Conservation (phyloP, 768 basidiomycete genomes). For the Lyophyllum decastes region DNA sequence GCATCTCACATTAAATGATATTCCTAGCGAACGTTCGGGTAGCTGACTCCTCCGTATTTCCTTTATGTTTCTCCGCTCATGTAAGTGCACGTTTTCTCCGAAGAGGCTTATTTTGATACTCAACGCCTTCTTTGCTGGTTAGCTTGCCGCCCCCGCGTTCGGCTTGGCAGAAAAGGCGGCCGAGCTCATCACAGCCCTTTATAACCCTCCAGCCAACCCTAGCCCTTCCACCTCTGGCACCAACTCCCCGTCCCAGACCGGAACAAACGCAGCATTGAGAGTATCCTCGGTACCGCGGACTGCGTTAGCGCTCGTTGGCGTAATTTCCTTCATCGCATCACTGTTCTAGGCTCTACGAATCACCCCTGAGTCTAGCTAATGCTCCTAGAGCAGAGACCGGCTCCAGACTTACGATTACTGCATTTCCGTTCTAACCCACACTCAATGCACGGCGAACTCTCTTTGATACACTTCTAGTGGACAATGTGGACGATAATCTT, state of each 20-base stretch:
- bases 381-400: too few species aligned
- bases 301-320: neutral
- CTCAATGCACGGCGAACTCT: too few species aligned
- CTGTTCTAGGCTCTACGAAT: neutral
- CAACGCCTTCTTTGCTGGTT: neutral
- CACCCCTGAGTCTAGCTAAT: neutral
- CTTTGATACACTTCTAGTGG: too few species aligned
- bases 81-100: conserved; percentile 15
- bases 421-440: too few species aligned
- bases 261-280: neutral
- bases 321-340: neutral
- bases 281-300: neutral
- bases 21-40: conserved; percentile 45
- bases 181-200: conserved; percentile 2
- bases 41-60: conserved; percentile 25
- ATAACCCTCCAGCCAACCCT: neutral
- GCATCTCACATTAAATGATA: neutral
- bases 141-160: conserved; percentile 11
- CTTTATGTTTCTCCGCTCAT: conserved; percentile 24
- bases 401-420: too few species aligned
- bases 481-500: too few species aligned
- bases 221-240: neutral
- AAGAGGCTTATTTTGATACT: neutral
- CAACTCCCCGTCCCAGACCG: neutral
- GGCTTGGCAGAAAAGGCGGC: conserved; percentile 13